These are phyloP conservation scores for Fonsecaea erecta DNA, from an alignment of 2,329 filamentous ascomycete species.

Conservation along the genomic window DNA sequence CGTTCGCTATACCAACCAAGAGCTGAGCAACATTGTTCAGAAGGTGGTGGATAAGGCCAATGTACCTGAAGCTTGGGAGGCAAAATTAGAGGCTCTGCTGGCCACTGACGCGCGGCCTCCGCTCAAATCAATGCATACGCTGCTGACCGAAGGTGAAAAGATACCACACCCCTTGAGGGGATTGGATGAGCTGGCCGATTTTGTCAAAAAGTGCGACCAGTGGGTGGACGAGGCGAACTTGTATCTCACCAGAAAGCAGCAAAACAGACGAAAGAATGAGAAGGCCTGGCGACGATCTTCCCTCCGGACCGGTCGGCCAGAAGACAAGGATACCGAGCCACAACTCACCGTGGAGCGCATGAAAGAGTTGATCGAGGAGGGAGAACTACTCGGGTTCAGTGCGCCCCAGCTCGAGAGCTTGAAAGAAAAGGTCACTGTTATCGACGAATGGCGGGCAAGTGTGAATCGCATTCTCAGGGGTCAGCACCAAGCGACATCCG, in stretches of 20 bases:
- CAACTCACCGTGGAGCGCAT: conserved; percentile 81
- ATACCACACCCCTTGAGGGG: conserved; percentile 89
- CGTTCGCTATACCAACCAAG: conserved; percentile 76
- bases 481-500: conserved; percentile 65
- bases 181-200: conserved; percentile 78
- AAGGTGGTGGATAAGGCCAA: conserved; percentile 86
- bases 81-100: conserved; percentile 83
- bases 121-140: conserved; percentile 79
- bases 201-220: conserved; percentile 94
- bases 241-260: conserved; percentile 96
- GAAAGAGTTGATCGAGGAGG: conserved; percentile 78
- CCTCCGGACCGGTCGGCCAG: conserved; percentile 77
- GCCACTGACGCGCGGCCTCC: conserved; percentile 83
- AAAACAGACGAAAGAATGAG: conserved; percentile 94
- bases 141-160: conserved; percentile 92
- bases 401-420: conserved; percentile 87
- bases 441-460: conserved; percentile 80
- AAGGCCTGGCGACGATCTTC: conserved; percentile 76
- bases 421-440: conserved; percentile 81
- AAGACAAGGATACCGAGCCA: conserved; percentile 80
- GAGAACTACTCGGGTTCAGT: conserved; percentile 87
- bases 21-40: conserved; percentile 67
- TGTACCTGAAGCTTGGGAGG: conserved; percentile 84
- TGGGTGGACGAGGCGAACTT: conserved; percentile 97
- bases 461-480: conserved; percentile 73